Evolutionary conservation across 2,329 filamentous ascomycete species (phyloP).

Genomic region (Stachybotrys elegans): DNA sequence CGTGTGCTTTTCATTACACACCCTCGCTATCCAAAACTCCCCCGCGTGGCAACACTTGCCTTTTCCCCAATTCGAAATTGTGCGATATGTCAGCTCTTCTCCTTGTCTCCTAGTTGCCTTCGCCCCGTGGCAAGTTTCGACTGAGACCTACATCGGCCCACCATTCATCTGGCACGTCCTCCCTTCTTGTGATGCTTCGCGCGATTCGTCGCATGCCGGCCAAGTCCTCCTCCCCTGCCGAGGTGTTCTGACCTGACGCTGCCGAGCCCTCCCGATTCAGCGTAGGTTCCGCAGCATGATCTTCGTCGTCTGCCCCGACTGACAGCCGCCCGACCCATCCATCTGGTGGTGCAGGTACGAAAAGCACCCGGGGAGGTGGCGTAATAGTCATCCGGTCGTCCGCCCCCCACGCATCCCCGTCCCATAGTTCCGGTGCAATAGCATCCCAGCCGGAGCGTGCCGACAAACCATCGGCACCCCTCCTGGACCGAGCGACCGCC

Average conservation of each 20-base stretch:
- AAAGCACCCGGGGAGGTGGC: no score
- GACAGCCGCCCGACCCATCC: constrained; percentile 20
- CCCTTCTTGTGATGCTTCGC: constrained; percentile 60
- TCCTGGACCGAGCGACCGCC: no score
- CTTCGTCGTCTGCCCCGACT: constrained; percentile 20
- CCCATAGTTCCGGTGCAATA: no score
- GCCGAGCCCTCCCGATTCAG: constrained; percentile 16
- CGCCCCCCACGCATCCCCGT: no score
- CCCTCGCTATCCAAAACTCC: no score
- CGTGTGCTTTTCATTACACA: no score
- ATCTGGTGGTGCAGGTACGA: constrained; percentile 6
- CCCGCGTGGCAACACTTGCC: no score
- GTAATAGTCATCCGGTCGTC: no score
- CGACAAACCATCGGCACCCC: no score
- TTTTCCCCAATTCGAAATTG: no score
- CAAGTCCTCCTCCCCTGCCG: constrained; percentile 31
- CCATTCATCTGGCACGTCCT: constrained; percentile 78
- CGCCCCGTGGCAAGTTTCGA: constrained; percentile 41
- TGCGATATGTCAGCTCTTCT: no score
- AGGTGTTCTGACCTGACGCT: constrained; percentile 12
- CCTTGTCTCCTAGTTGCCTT: not conserved
- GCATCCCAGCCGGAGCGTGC: no score
- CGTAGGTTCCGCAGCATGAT: constrained; percentile 13
- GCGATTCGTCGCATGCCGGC: constrained; percentile 69
- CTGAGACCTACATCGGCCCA: constrained; percentile 69